Conservation (phyloP, 495 filamentous ascomycete genomes). For the Trichoderma virens region DNA sequence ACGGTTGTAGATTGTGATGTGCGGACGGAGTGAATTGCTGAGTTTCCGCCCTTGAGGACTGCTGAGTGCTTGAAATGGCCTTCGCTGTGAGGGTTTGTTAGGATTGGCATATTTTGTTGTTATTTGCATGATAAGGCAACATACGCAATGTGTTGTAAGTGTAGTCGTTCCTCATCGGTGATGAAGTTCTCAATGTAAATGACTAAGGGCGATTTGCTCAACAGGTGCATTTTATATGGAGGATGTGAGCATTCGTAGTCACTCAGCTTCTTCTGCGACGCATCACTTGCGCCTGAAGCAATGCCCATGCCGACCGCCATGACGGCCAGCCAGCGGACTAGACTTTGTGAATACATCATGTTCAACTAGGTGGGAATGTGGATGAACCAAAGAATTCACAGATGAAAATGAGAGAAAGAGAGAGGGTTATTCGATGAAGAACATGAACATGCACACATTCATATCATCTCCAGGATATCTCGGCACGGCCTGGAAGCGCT, state of each 20-base stretch:
- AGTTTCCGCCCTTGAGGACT: constrained; percentile 26
- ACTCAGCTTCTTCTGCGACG: constrained; percentile 18
- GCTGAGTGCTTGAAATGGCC: constrained; percentile 34
- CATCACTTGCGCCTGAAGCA: constrained; percentile 2
- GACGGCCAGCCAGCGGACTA: neutral
- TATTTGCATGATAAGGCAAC: constrained; percentile 7
- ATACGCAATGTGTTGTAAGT: constrained; percentile 37
- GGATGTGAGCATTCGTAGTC: constrained; percentile 32
- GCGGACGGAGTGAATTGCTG: constrained; percentile 26
- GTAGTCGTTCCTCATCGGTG: constrained; percentile 30
- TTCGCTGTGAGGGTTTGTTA: constrained; percentile 16
- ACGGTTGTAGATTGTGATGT: constrained; percentile 40
- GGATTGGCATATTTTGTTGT: neutral
- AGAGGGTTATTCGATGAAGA: neutral
- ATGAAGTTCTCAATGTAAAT: constrained; percentile 48
- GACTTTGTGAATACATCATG: neutral
- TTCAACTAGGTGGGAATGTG: too few species aligned
- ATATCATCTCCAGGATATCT: too few species aligned
- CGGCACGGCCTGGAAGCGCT: too few species aligned
- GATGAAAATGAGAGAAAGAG: neutral
- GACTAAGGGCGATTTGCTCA: constrained; percentile 47
- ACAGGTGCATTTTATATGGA: constrained; percentile 41
- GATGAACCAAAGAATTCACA: neutral
- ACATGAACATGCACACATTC: too few species aligned
- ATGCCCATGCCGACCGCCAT: neutral